Evolutionary conservation across 2,329 filamentous ascomycete genomes (phyloP), one percentile per base, ranked within the genome.

Genomic region (Monilinia polystroma): DNA sequence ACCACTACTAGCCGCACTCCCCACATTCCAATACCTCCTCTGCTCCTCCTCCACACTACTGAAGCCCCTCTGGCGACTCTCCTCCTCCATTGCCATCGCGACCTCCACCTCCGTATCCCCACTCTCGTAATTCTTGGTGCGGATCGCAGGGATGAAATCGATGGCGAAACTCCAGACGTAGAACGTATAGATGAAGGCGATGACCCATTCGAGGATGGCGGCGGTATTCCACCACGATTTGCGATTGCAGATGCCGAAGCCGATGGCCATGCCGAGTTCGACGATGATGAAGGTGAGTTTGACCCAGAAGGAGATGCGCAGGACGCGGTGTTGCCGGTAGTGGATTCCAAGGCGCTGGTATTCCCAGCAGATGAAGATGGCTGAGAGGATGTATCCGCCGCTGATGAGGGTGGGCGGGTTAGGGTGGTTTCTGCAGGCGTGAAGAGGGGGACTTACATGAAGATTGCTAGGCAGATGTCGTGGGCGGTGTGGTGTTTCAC

Each of bases 331-430:
- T 68, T 93, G 81, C 70, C 89, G 89, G 81, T 93, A 91, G 76
- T 90, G 89, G 64, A 90, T 87, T 35, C 93, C 92, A 1, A 98
- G 84, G 2, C 91, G 88, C 74, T 95, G 90, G 77, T 96, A 97
- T 77, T 97, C 93, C 80, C 87, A 88, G 81, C 93, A 97, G 71
- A 94, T 90, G 78, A 93, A 94, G 72, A 97, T 84, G 66, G 94
- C 93, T 5, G 89, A 92, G 65, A 97, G 76, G 64, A 97, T 81
- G 77, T 96, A 98, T 45, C 92, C 95, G 18, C 78, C 87, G 76
- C 67, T 68, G 11, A 3, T 20, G 1, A 23, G 1, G 10, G 4
- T 20, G 23, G 18, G 0, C 6, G 7, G 32, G 32, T 35, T 29
- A 29, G 32, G 5, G 32, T 35, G 32, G 5, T 35, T 35, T 35